Evolutionary conservation across 192 early-diverging fungal species (phyloP).

Genomic region (Jimgerdemannia flammicorona): DNA sequence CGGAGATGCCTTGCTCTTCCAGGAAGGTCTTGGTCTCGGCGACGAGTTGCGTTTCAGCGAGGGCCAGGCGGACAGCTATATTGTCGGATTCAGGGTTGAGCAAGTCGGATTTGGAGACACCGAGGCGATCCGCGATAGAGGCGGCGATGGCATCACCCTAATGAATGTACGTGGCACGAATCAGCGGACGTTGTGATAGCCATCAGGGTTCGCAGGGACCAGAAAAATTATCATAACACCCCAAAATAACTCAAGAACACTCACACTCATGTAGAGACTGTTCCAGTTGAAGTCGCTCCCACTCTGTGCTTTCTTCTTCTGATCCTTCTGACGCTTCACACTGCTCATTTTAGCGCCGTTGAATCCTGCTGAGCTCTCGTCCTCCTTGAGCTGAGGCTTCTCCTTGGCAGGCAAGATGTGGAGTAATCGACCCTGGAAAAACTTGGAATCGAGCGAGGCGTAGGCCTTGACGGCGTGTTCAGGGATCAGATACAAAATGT

Average conservation of each 20-base stretch:
- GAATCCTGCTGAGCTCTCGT: conserved; percentile 34
- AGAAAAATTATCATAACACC: neutral
- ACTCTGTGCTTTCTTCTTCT: conserved; percentile 71
- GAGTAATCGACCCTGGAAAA: conserved; percentile 90
- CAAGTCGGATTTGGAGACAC: conserved; percentile 88
- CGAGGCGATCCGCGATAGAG: conserved; percentile 91
- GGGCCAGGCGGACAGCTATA: conserved; percentile 88
- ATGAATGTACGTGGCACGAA: conserved; percentile 1
- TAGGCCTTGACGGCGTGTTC: conserved; percentile 94
- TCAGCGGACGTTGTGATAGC: neutral
- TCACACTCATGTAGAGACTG: conserved; percentile 90
- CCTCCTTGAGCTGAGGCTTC: conserved; percentile 63
- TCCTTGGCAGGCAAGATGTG: conserved; percentile 90
- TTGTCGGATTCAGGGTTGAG: conserved; percentile 83
- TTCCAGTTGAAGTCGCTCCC: conserved; percentile 95
- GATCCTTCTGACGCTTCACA: conserved; percentile 83
- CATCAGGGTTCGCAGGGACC: neutral
- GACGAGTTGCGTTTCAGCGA: conserved; percentile 97
- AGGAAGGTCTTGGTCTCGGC: conserved; percentile 92
- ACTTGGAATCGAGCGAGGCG: conserved; percentile 71
- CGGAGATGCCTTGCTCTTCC: conserved; percentile 76
- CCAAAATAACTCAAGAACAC: conserved; percentile 8
- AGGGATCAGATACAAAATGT: conserved; percentile 83
- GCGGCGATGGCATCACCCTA: conserved; percentile 90
- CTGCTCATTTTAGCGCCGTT: conserved; percentile 51